These are phyloP conservation scores for Phytophthora melonis DNA, from an alignment of 352 stramenopile genomes.

Conservation along the genomic window DNA sequence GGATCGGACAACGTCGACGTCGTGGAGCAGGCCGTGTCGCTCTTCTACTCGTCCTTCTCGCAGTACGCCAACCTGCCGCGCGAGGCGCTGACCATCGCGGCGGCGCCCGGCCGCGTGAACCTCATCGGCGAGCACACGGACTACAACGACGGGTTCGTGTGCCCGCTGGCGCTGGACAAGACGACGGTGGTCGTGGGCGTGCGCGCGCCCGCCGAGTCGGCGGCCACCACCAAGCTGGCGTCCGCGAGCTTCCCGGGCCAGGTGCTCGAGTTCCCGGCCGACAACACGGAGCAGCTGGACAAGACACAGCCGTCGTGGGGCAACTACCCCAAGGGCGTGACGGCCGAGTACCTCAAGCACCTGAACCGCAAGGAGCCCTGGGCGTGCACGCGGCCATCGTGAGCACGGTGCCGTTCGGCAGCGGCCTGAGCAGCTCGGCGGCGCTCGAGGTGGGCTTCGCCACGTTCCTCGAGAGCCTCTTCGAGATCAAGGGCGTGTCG, in stretches of 20 bases:
- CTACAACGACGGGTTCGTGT: conserved; percentile 97
- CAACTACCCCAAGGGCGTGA: conserved; percentile 95
- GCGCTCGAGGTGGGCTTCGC: conserved; percentile 61
- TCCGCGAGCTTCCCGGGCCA: conserved; percentile 69
- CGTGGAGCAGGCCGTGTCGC: conserved; percentile 63
- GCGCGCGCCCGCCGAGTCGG: conserved; percentile 31
- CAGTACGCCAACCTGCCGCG: conserved; percentile 46
- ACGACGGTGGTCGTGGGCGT: conserved; percentile 88
- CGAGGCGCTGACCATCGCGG: conserved; percentile 61
- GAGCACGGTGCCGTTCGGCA: conserved; percentile 93
- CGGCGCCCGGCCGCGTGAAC: conserved; percentile 95
- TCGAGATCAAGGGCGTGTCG: conserved; percentile 60
- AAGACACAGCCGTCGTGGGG: conserved; percentile 80
- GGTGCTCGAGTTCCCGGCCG: conserved; percentile 57
- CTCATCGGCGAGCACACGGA: conserved; percentile 50
- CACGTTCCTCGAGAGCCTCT: conserved; percentile 92
- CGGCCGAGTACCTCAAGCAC: conserved; percentile 90
- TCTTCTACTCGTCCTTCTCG: conserved; percentile 71
- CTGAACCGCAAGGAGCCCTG: conserved; percentile 52
- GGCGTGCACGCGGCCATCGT: conserved; percentile 88
- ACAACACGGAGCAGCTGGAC: conserved; percentile 59
- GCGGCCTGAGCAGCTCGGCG: conserved; percentile 91
- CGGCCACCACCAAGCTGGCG: conserved; percentile 47
- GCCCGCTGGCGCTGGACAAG: conserved; percentile 94
- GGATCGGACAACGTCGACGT: conserved; percentile 26